Evolutionary conservation across 345 rosid species (phyloP), one percentile per base, ranked within the genome.

Genomic region (Xanthoceras sorbifolium): DNA sequence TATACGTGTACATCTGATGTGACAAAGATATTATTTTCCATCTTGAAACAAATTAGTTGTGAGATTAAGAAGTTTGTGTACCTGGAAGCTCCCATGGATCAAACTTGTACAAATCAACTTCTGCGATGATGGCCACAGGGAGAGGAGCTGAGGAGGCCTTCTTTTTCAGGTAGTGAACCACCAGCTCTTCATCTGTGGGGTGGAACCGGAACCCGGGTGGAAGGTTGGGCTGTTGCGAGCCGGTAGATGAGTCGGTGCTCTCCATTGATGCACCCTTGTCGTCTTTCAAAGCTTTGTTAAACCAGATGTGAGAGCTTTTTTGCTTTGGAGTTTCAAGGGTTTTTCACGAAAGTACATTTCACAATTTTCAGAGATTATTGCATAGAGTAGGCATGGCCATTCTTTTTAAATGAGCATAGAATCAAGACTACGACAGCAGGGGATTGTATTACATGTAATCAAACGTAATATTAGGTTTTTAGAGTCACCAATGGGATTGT

Each of bases 51-150:
- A 46, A 46, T 46, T 46, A 46, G 12, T 46, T 46, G 15, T 46
- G 15, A 46, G 12, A 46, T 2, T 46, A 46, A 46, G 15, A 46
- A n/a, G n/a, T 18, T 50, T 50, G 20, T 50, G 46, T 76, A 95
- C 99, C 91, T 12, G 99, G 99, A 12, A 96, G 90, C 75, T 96
- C 98, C 99, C 99, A 93, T 1, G 99, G 99, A 85, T 96, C 99
- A 74, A 89, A 93, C 79, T 96, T 96, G 78, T 96, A 96, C 7
- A 96, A 86, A 83, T 96, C 97, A 60, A 96, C 90, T 57, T 93
- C 99, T 54, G 99, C 94, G 40, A 96, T 90, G 60, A 96, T 91
- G 12, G 97, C 77, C 15, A 93, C 97, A 0, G 99, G 98, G 52
- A 92, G 84, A 23, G 94, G 97, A 80, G 84, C 83, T 0, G 97